These are phyloP conservation scores for Ogataea trehalophila DNA, from an alignment of 805 yeast genomes.

Conservation along the genomic window DNA sequence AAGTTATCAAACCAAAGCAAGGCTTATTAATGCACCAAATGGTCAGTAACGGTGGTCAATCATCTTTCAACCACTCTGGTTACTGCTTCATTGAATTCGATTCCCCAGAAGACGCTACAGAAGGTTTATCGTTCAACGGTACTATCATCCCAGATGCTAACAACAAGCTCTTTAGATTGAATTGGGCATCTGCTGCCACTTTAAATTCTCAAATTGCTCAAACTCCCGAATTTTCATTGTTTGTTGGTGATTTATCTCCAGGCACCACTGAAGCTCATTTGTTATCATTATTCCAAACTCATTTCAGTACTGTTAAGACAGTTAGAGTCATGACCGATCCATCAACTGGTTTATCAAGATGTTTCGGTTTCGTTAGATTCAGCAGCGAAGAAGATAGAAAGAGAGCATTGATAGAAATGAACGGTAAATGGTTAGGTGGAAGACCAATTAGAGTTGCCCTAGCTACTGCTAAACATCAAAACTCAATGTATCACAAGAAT, in stretches of 20 bases:
- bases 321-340: conserved; percentile 87
- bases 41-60: conserved; percentile 24
- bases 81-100: conserved; percentile 79
- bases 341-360: conserved; percentile 67
- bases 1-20: conserved; percentile 50
- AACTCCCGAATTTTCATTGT: conserved; percentile 70
- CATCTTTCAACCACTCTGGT: conserved; percentile 40
- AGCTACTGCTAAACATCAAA: conserved; percentile 65
- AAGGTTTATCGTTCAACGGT: conserved; percentile 64
- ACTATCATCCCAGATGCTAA: conserved; percentile 52
- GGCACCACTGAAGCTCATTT: conserved; percentile 77
- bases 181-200: conserved; percentile 85
- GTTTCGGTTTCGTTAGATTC: conserved; percentile 79
- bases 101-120: conserved; percentile 61
- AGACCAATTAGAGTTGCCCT: conserved; percentile 71
- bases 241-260: conserved; percentile 81
- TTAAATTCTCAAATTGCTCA: conserved; percentile 64
- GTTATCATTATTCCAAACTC: conserved; percentile 63
- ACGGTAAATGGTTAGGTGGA: conserved; percentile 77
- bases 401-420: conserved; percentile 67
- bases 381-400: conserved; percentile 65
- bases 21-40: conserved; percentile 32
- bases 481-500: conserved; percentile 15
- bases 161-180: conserved; percentile 63
- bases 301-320: conserved; percentile 63